Evolutionary conservation across 441 rosid genomes (phyloP), one percentile per base, ranked within the genome.

Genomic region (Croton laevigatus): DNA sequence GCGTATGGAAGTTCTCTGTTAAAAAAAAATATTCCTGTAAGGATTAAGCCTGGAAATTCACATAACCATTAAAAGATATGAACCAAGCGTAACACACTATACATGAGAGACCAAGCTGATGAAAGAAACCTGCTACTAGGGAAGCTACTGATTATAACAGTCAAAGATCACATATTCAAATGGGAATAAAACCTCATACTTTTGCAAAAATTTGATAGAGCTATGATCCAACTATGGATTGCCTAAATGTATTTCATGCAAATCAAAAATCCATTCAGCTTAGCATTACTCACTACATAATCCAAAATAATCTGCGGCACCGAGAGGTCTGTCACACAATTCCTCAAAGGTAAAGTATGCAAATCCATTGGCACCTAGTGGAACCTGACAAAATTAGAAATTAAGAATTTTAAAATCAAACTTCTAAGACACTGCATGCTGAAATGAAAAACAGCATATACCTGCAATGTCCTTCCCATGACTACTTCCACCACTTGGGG

Each of bases 241-340:
- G 38, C 11, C 7, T 4, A 20, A 58, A 76, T 42, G 51, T 49
- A 65, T 12, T 59, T 38, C 45, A n/a, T 37, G 46, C 40, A 69
- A 3, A 22, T 37, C 58, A 66, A 71, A 40, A 67, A 54, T 68
- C 57, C 13, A 57, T 38, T 19, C 44, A 48, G 61, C 55, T 63
- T 13, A n/a, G 55, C 19, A 69, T 71, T 63, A 84, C 98, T 87
- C 84, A 95, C 98, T 95, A 84, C 79, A 95, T 73, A 95, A 80
- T 75, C 99, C 99, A 65, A 95, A 89, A 80, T 95, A 95, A 77
- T 95, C 99, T 1, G 99, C 98, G 75, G 99, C 95, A 73, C 99
- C 98, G 46, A 93, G 97, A 73, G 99, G 99, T 66, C 68, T 86
- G 71, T 95, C 97, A 48, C 99, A 95, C 71, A 93, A 86, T 40